Base-by-base conservation (phyloP, 2,329 filamentous ascomycete species). In the Capronia americana region DNA sequence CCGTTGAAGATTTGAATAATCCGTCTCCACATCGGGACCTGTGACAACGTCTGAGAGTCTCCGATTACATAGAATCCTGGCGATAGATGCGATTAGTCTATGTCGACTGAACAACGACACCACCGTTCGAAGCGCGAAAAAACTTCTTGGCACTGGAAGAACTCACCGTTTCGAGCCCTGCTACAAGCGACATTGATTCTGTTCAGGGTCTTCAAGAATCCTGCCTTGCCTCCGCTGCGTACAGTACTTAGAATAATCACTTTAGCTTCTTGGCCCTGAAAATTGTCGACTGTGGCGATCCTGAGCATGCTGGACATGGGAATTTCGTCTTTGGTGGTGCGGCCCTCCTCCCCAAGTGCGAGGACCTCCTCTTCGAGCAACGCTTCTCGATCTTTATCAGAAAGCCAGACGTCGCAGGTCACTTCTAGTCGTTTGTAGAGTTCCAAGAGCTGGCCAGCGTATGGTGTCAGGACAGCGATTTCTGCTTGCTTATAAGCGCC, bases 241-340 rank as follows among this genome's bases (percentile, higher is more conserved):
- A 78, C 77, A 0, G 71, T 71, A 32, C 72, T 74, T 4, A 78
- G 65, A 11, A 78, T 73, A 57, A 78, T 67, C 2, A 78, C 64
- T 54, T 74, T 77, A 17, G 75, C 75, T 59, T 78, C 76, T 68
- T 78, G 76, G 4, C 77, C 76, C 64, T 78, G 76, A 54, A 77
- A 77, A 59, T 76, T 77, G 69, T 77, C 72, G 28, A 76, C 69
- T 1, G 73, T 76, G 2, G 75, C 70, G 34, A 76, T 58, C 30
- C 71, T 70, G 17, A 76, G 68, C 70, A 75, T 72, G 57, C 71
- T 64, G 8, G 61, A 59, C 32, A 75, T 68, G 7, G 69, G 54
- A n/a, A 76, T 61, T 41, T 72, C 57, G 11, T 70, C 65, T 61
- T 70, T 70, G 34, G 41, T 53, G 3, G 32, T n/a, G 53, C 41